phyloP scores from a whole-genome alignment of 2,329 filamentous ascomycete genomes.

The Bretziella fagacearum region DNA sequence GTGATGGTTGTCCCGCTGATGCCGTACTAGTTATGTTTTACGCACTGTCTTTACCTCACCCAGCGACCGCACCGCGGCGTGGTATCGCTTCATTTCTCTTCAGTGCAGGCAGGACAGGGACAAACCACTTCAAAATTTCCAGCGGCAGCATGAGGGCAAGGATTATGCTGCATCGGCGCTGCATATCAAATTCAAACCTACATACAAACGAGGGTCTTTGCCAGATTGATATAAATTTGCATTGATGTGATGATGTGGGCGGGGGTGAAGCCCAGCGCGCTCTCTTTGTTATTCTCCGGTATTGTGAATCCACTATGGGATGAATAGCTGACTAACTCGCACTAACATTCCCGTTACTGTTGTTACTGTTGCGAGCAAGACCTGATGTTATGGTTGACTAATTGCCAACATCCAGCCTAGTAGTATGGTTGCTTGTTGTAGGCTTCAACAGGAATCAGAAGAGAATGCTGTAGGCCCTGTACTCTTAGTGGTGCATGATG shows the following conservation, averaged over 20 bases:
- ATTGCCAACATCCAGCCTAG: too few species aligned
- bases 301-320: too few species aligned
- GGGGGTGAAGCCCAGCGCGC: neutral
- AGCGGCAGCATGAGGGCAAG: slow-evolving; percentile 5
- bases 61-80: neutral
- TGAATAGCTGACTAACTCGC: too few species aligned
- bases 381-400: too few species aligned
- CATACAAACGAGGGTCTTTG: slow-evolving; percentile 5
- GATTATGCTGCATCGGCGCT: slow-evolving; percentile 8
- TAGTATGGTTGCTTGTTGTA: too few species aligned
- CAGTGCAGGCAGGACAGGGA: slow-evolving; percentile 5
- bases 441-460: too few species aligned
- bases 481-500: slow-evolving; percentile 2
- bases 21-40: neutral
- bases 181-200: slow-evolving; percentile 4
- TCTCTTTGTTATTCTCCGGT: neutral
- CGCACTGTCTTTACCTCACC: neutral
- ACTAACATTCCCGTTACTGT: too few species aligned
- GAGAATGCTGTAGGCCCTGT: too few species aligned
- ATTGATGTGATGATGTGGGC: neutral
- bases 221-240: neutral
- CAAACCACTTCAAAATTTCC: slow-evolving; percentile 9
- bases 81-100: slow-evolving; percentile 8
- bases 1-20: neutral
- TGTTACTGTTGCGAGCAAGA: too few species aligned